Evolutionary conservation across 2,329 filamentous ascomycete species (phyloP), one percentile per base, ranked within the genome.

Genomic region (Colletotrichum sp.): DNA sequence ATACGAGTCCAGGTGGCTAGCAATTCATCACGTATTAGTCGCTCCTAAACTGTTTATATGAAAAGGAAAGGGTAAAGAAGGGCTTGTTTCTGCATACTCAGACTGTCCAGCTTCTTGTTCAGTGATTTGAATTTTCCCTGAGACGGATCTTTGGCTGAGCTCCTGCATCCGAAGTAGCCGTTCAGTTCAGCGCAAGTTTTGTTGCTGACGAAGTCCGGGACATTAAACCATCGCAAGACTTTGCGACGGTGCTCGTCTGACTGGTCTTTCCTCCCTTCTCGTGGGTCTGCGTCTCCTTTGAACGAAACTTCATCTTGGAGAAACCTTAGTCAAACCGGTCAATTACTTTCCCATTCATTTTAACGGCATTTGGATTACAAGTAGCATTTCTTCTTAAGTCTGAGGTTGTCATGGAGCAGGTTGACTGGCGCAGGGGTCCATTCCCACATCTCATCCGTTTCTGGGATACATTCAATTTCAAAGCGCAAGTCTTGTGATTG

Each of bases 31-130:
- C 3, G 5, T 6, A n/a, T n/a, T 44, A n/a, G 39, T 3, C 9
- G 39, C 18, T n/a, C 5, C 39, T 0, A 12, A n/a, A 6, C 5
- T n/a, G 16, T 10, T 44, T 3, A n/a, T n/a, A n/a, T n/a, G 8
- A n/a, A 10, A 44, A 12, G 8, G 3, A 44, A 0, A 44, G 39
- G 39, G 39, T 18, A 18, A 12, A 12, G n/a, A 21, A 21, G 8
- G 18, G 44, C 5, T 49, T 3, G 10, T 21, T 21, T 13, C 18
- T 21, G n/a, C 10, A 2, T 49, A 12, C 18, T 49, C 2, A 49
- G 10, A 21, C 9, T 49, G n/a, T 21, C 5, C 44, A 12, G n/a
- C 6, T 12, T n/a, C n/a, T n/a, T 49, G 6, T 10, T 44, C 6
- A 13, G 44, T 13, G 44, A 49, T 49, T 49, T 49, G n/a, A n/a